Evolutionary conservation across 176 grass and related monocot genomes (phyloP).

Genomic region (Thalia dealbata): DNA sequence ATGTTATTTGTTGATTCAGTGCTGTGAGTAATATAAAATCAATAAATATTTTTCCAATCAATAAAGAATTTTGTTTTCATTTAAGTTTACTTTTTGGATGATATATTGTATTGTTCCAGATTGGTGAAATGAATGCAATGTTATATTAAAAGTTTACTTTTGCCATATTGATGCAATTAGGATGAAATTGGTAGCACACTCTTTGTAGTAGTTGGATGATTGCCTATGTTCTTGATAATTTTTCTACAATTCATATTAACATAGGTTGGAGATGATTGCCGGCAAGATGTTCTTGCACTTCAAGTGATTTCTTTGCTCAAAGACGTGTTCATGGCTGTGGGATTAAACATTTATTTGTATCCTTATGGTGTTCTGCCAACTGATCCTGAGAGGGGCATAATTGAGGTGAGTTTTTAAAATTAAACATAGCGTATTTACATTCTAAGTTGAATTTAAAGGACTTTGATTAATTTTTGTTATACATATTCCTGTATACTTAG

Average conservation of each 20-base stretch:
- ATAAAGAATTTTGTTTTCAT: too few relatives aligned
- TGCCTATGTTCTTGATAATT: neutral
- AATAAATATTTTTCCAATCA: too few relatives aligned
- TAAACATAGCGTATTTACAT: neutral
- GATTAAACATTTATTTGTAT: constrained; percentile 91
- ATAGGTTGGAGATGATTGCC: constrained; percentile 99
- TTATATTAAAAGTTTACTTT: too few relatives aligned
- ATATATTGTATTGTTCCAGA: too few relatives aligned
- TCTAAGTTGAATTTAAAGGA: neutral
- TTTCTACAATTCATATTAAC: constrained; percentile 8
- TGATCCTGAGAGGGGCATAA: constrained; percentile 79
- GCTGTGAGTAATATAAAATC: too few relatives aligned
- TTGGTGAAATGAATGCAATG: too few relatives aligned
- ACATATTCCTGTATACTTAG: neutral
- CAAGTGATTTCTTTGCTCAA: constrained; percentile 89
- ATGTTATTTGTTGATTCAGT: too few relatives aligned
- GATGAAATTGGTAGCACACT: too few relatives aligned
- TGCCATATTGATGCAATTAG: too few relatives aligned
- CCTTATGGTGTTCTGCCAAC: constrained; percentile 97
- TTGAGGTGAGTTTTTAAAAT: constrained; percentile 52
- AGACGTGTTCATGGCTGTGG: constrained; percentile 86
- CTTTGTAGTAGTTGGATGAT: neutral
- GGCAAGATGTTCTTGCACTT: constrained; percentile 97
- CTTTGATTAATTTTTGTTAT: neutral
- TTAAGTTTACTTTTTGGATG: too few relatives aligned